Conservation (phyloP, 176 grass and related monocot species). For the Cenchrus purpureus region DNA sequence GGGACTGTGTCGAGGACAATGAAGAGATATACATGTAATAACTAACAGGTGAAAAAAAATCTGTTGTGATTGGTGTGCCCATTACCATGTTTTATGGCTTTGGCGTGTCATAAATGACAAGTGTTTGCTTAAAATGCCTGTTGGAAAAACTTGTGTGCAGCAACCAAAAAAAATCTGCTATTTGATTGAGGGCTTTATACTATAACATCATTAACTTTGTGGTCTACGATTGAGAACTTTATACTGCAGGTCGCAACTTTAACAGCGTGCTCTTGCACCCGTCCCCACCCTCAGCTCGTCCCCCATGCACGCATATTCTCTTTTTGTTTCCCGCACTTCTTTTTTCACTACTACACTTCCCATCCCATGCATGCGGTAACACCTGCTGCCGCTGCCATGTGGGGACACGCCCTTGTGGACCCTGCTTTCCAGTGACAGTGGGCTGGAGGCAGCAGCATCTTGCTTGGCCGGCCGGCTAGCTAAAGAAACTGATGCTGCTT, state of each 20-base stretch:
- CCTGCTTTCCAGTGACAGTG: neutral
- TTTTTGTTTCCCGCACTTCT: conserved; percentile 62
- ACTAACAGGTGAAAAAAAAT: no score
- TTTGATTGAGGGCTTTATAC: no score
- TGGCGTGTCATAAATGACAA: no score
- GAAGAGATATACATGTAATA: no score
- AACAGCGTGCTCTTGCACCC: conserved; percentile 75
- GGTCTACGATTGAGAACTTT: no score
- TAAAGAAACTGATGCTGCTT: conserved; percentile 1
- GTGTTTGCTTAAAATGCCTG: no score
- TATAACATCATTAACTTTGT: no score
- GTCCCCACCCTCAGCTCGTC: neutral
- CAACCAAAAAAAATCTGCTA: no score
- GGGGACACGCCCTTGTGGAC: neutral
- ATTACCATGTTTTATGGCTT: no score
- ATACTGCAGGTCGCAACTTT: conserved; percentile 48
- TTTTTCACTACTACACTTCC: neutral
- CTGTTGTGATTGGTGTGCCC: no score
- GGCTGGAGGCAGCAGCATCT: neutral
- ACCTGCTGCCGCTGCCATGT: conserved; percentile 38
- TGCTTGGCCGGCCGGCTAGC: neutral
- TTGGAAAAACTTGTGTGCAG: no score
- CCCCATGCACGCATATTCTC: conserved; percentile 38
- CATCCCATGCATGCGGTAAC: neutral
- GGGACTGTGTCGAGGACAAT: no score